Evolutionary conservation across 345 rosid genomes (phyloP).

Genomic region (Gossypioides kirkii): DNA sequence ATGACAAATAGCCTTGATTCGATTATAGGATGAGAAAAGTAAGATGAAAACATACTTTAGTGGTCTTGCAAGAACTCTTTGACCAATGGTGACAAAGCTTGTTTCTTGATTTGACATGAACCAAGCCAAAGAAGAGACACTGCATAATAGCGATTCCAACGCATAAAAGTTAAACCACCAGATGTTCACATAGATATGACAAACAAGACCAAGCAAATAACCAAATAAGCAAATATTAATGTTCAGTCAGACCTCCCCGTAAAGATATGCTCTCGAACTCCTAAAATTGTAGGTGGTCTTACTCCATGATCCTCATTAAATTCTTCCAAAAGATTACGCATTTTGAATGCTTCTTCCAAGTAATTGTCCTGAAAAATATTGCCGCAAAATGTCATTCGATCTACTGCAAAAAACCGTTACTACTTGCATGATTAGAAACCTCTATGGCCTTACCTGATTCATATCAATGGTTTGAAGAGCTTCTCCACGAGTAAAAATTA

Average conservation of each 20-base stretch:
- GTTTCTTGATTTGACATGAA: conserved; percentile 99
- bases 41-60: conserved; percentile 52
- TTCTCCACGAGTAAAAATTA: conserved; percentile 90
- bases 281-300: conserved; percentile 85
- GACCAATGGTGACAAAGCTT: conserved; percentile 94
- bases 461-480: conserved; percentile 97
- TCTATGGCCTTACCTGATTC: conserved; percentile 63
- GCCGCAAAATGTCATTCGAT: conserved; percentile 16
- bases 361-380: conserved; percentile 70
- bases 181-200: background rate
- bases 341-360: conserved; percentile 95
- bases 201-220: background rate
- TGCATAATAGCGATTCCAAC: conserved; percentile 29
- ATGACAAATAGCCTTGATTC: conserved; percentile 8
- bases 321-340: conserved; percentile 96
- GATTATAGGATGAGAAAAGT: conserved; percentile 8
- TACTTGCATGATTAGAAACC: background rate
- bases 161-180: conserved; percentile 11
- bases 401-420: background rate
- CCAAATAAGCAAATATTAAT: background rate
- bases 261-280: conserved; percentile 95
- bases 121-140: conserved; percentile 98
- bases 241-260: conserved; percentile 70
- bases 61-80: conserved; percentile 96
- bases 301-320: conserved; percentile 94